A percentile compares a stretch with the other conserved stretches of the same genome.
phyloP scores from a whole-genome alignment of 116 monocot species.

The Dioscorea cayenensis region DNA sequence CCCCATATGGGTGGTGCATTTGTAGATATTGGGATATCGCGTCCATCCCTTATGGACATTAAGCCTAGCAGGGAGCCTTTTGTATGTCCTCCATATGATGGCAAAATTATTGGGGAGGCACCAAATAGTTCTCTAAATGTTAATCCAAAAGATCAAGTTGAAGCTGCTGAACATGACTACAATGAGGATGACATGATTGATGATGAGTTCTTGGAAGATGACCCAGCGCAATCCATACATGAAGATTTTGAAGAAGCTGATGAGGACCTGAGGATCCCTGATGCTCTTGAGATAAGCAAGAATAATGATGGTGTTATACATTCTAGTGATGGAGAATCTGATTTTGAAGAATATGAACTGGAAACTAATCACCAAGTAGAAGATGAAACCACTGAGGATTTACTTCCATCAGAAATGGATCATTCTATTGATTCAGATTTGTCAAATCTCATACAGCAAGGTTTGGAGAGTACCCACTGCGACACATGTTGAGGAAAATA shows the following conservation, averaged over 20 bases:
- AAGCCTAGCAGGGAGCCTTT: conserved; percentile 70
- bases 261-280: conserved; percentile 29
- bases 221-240: conserved; percentile 15
- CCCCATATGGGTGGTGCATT: conserved; percentile 96
- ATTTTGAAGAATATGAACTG: conserved; percentile 41
- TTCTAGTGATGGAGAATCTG: conserved; percentile 16
- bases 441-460: conserved; percentile 17
- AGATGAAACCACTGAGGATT: conserved; percentile 47
- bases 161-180: conserved; percentile 22
- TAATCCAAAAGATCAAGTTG: conserved; percentile 8
- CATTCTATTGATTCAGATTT: conserved; percentile 18
- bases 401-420: conserved; percentile 21
- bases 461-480: conserved; percentile 13
- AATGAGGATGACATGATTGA: conserved; percentile 34
- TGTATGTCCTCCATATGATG: conserved; percentile 59
- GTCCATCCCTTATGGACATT: conserved; percentile 80
- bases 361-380: conserved; percentile 39
- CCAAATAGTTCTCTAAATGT: conserved; percentile 24
- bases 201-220: conserved; percentile 41
- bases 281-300: conserved; percentile 15
- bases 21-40: conserved; percentile 89
- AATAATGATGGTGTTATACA: conserved; percentile 12
- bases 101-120: conserved; percentile 11
- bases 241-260: conserved; percentile 38
- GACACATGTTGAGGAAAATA: conserved; percentile 26